Conservation (phyloP, 2,329 filamentous ascomycete species). For the Exophiala xenobiotica region DNA sequence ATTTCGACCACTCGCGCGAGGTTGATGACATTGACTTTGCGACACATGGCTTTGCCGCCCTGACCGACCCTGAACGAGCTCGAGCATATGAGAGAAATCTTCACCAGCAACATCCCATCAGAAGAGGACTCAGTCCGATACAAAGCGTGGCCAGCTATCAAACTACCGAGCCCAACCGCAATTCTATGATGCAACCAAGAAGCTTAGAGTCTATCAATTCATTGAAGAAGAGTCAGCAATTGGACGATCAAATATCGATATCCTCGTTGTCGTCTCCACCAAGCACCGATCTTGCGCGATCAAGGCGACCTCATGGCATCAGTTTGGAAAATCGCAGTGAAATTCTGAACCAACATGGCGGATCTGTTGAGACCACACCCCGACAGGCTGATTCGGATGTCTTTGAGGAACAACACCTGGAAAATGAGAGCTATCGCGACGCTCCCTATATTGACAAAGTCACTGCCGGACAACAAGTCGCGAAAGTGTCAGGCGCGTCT, state of each 20-base stretch:
- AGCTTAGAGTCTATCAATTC: constrained; percentile 62
- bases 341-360: constrained; percentile 46
- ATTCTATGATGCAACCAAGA: constrained; percentile 54
- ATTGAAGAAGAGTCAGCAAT: constrained; percentile 45
- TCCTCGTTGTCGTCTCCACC: constrained; percentile 58
- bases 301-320: constrained; percentile 53
- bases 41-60: constrained; percentile 25
- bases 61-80: constrained; percentile 41
- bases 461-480: constrained; percentile 68
- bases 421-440: constrained; percentile 58
- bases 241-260: constrained; percentile 50
- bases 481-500: constrained; percentile 67
- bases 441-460: constrained; percentile 57
- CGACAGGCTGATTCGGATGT: constrained; percentile 35
- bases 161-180: constrained; percentile 63
- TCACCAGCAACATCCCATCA: constrained; percentile 63
- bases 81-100: constrained; percentile 54
- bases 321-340: constrained; percentile 53
- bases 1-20: constrained; percentile 42
- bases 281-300: constrained; percentile 54
- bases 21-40: constrained; percentile 36
- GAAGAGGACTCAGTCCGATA: constrained; percentile 78
- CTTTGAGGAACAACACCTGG: constrained; percentile 55
- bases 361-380: constrained; percentile 13
- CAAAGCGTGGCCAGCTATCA: constrained; percentile 86